Base-by-base conservation (phyloP, 805 yeast species). In the Metschnikowia hibisci region DNA sequence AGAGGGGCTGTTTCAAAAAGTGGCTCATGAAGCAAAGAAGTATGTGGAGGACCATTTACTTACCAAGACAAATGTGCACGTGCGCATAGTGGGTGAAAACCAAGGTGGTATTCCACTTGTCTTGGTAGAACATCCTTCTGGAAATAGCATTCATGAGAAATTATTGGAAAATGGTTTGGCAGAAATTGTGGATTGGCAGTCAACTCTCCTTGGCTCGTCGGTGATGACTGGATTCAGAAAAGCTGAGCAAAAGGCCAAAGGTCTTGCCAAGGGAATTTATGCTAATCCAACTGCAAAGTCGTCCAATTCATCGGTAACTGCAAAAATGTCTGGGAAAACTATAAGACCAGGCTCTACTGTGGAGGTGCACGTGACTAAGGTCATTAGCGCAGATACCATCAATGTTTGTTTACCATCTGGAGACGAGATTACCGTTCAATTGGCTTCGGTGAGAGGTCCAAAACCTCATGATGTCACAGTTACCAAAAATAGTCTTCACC, bases 161-260 rank as follows among this genome's bases (percentile, higher is more conserved):
- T 66, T 87, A 44, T 71, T 87, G 45, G 78, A 75, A 44, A 72
- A 71, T 43, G 96, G 96, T 9, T 70, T 82, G 25, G 95, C 84
- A 10, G 81, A 80, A 51, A 80, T 87, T 38, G 77, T 81, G 20
- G 95, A 87, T 60, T 82, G 91, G 88, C 96, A 88, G 59, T 78
- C 88, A 1, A 57, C 76, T 11, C 54, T 79, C 32, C 67, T 87
- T 44, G 96, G 96, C 4, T 66, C 88, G 9, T 64, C 71, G 34
- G 67, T 69, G 18, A 85, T 87, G 89, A 52, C 74, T 2, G 57
- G 60, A 28, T 71, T 85, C 42, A 77, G 95, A 56, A 74, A 70
- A 45, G 78, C 82, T 22, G 95, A 86, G 60, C 77, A 72, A 47
- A 57, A 69, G 1, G 93, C 91, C 12, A 80, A 74, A 53, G 73